Evolutionary conservation across 352 stramenopile species (phyloP), one percentile per base, ranked within the genome.

Genomic region (Saprolegnia diclina): DNA sequence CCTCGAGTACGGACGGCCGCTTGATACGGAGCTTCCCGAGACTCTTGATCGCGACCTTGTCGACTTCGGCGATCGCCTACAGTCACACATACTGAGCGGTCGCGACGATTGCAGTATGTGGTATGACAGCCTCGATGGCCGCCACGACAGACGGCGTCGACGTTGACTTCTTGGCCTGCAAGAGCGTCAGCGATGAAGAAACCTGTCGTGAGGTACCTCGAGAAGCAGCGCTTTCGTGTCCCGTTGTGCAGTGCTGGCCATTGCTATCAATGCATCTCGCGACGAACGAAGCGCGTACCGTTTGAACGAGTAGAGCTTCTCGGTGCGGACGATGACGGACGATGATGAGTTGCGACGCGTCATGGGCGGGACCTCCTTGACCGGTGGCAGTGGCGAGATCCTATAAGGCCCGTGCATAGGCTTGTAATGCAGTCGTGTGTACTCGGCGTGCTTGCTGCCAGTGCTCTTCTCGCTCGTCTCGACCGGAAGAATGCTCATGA

Each of bases 401-500:
- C 35, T 65, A 52, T 5, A 35, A 2, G 29, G 29, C 5, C 29
- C 29, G 29, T 35, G 2, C 5, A 35, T 54, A 54, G 44, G 18
- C n/a, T 35, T 35, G 2, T 35, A 2, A 5, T 6, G 29, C 2
- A 6, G 29, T 35, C 2, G 18, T 14, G 18, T 3, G 13, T 48
- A 48, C 42, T 4, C 42, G 42, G 42, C 42, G 11, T 59, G 24
- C 46, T 54, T 54, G n/a, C 5, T 54, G 46, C n/a, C 24, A 24
- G 11, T 3, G 52, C 35, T 26, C 35, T 59, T 59, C 3, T 59
- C 35, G 24, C 16, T 48, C 42, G 42, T 14, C 42, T 92, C 82
- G 0, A 82, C 77, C 5, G 83, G 85, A 10, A 93, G 68, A 7
- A 91, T 81, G 48, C 85, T 94, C 73, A 92, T 90, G 7, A 92